These are phyloP conservation scores for Pseudocercospora cruenta DNA, from an alignment of 2,329 filamentous ascomycete genomes.

Conservation along the genomic window DNA sequence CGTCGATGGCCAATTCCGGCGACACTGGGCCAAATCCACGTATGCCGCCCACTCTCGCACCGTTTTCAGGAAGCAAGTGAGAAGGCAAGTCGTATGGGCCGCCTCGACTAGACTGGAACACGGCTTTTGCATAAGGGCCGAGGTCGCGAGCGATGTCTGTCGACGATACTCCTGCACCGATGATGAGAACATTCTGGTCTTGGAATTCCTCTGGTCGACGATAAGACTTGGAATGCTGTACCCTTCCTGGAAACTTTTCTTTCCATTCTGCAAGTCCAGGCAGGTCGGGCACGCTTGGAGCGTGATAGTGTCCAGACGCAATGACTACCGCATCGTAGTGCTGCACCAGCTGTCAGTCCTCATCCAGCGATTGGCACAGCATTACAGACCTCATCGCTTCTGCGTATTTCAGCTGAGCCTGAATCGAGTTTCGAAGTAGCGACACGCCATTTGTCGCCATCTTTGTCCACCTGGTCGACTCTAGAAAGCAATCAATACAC, in stretches of 20 bases:
- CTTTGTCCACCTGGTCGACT: constrained; percentile 59
- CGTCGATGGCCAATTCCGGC: constrained; percentile 19
- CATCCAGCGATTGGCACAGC: background rate
- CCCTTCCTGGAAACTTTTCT: constrained; percentile 47
- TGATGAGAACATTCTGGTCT: constrained; percentile 60
- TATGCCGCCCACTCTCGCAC: constrained; percentile 58
- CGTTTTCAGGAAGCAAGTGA: constrained; percentile 58
- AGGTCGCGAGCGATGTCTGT: constrained; percentile 59
- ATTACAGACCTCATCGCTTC: background rate
- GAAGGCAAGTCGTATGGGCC: constrained; percentile 63
- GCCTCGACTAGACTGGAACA: constrained; percentile 62
- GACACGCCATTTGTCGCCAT: constrained; percentile 55
- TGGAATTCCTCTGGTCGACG: constrained; percentile 52
- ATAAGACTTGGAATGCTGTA: constrained; percentile 59
- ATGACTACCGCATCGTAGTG: constrained; percentile 57
- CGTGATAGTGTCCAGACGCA: constrained; percentile 60
- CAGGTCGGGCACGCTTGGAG: constrained; percentile 54
- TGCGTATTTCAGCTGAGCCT: background rate
- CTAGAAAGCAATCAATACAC: constrained; percentile 31
- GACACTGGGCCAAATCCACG: constrained; percentile 46
- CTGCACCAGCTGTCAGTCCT: constrained; percentile 26
- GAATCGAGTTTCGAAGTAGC: constrained; percentile 38
- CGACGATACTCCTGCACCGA: constrained; percentile 61
- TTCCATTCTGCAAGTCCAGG: constrained; percentile 54
- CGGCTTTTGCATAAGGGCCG: constrained; percentile 46